A percentile compares a stretch with the other conserved stretches of the same genome.
phyloP scores from a whole-genome alignment of 2,329 filamentous ascomycete species.

The Penicillium nordicum region DNA sequence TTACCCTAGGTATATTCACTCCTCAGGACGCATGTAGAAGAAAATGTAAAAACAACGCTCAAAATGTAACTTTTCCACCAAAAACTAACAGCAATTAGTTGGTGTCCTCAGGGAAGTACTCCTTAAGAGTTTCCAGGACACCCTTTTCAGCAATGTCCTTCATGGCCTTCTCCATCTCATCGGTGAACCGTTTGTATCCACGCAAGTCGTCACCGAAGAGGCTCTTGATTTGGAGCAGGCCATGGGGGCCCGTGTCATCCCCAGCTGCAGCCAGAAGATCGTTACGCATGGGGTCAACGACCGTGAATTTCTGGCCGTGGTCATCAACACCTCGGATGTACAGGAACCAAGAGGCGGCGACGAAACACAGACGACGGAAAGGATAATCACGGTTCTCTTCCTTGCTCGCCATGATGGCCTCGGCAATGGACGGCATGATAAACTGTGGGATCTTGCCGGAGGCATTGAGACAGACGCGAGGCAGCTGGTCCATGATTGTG shows the following conservation, averaged over 20 bases:
- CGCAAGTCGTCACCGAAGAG: conserved; percentile 54
- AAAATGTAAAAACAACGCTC: conserved; percentile 14
- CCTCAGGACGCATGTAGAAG: conserved; percentile 9
- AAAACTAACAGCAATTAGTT: conserved; percentile 22
- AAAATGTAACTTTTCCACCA: conserved; percentile 7
- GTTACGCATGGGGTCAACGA: conserved; percentile 51
- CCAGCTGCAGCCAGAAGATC: conserved; percentile 48
- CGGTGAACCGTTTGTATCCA: conserved; percentile 47
- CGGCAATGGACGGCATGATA: conserved; percentile 40
- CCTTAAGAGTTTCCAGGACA: conserved; percentile 45
- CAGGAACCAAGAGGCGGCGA: conserved; percentile 50
- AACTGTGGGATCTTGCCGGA: conserved; percentile 54
- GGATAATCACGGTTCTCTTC: not conserved
- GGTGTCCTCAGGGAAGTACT: conserved; percentile 45
- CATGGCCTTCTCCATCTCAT: conserved; percentile 49
- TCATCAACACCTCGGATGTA: conserved; percentile 53
- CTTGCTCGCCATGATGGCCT: conserved; percentile 32
- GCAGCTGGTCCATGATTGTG: conserved; percentile 55
- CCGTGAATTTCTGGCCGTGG: conserved; percentile 38
- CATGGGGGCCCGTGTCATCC: conserved; percentile 42
- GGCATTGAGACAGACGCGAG: conserved; percentile 51
- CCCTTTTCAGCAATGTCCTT: conserved; percentile 48
- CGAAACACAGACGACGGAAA: conserved; percentile 49
- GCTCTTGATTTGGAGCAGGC: conserved; percentile 47
- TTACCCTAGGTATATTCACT: conserved; percentile 6